Evolutionary conservation across 805 yeast genomes (phyloP).

Genomic region (Phaffomyces antillensis): DNA sequence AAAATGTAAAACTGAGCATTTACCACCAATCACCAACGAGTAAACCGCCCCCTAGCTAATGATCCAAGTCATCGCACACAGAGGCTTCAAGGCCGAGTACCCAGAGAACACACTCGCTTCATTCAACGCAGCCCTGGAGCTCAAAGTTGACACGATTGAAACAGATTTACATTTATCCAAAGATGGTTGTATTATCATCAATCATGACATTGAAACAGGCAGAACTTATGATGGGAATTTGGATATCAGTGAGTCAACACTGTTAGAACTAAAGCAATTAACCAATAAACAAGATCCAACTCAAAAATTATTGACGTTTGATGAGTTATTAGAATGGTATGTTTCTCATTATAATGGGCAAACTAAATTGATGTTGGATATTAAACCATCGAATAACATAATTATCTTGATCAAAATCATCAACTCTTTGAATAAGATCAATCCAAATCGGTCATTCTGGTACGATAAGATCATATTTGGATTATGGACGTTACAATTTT

Average conservation of each 20-base stretch:
- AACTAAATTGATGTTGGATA: conserved; percentile 39
- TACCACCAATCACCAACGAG: too few relatives aligned
- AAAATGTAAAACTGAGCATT: too few relatives aligned
- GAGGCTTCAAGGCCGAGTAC: conserved; percentile 26
- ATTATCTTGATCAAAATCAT: conserved; percentile 34
- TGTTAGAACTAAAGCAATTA: conserved; percentile 31
- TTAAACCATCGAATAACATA: conserved; percentile 40
- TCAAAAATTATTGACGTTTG: conserved; percentile 35
- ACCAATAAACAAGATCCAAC: conserved; percentile 25
- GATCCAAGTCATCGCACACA: conserved; percentile 2
- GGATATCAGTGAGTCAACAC: conserved; percentile 30
- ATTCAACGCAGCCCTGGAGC: conserved; percentile 39
- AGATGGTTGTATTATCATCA: conserved; percentile 48
- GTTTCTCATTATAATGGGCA: conserved; percentile 6
- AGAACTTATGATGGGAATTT: conserved; percentile 38
- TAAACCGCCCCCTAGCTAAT: background rate
- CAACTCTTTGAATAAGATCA: conserved; percentile 28
- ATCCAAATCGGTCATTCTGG: conserved; percentile 39
- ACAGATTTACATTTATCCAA: conserved; percentile 45
- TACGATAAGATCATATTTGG: conserved; percentile 41
- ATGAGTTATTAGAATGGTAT: conserved; percentile 34
- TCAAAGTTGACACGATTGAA: conserved; percentile 39
- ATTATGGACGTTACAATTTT: conserved; percentile 44
- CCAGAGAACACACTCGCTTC: conserved; percentile 43
- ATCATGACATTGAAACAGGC: conserved; percentile 45